Conservation (phyloP, 2,329 filamentous ascomycete species). For the Stylonectria norvegica region DNA sequence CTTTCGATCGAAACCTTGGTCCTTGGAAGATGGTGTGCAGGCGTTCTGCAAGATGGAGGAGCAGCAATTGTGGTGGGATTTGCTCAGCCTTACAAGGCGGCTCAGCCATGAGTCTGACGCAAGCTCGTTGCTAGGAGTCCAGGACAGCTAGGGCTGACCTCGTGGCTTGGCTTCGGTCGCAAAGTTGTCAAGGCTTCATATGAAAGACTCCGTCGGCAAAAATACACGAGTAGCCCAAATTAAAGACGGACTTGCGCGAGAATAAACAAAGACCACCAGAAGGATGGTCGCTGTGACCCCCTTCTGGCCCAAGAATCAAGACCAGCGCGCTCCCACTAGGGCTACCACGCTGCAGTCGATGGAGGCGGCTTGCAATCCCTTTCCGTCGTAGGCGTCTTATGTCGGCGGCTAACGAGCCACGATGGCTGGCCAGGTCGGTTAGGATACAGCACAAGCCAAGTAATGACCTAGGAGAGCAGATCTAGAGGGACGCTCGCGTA, state of each 20-base stretch:
- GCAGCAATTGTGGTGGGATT: not conserved
- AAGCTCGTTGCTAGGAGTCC: no score
- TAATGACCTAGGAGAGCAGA: constrained; percentile 5
- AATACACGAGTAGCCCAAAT: no score
- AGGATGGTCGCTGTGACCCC: no score
- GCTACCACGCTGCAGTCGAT: constrained; percentile 10
- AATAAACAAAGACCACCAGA: no score
- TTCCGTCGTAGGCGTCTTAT: constrained; percentile 7
- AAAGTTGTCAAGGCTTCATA: no score
- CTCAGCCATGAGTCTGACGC: not conserved
- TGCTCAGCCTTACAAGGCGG: not conserved
- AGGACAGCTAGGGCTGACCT: no score
- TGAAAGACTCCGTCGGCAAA: no score
- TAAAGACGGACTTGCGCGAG: no score
- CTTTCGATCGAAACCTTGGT: no score
- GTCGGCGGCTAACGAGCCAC: constrained; percentile 23
- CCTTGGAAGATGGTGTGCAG: not conserved
- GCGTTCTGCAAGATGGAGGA: not conserved
- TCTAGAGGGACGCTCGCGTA: constrained; percentile 2
- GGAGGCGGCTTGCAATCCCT: constrained; percentile 7
- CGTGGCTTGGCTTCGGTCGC: no score
- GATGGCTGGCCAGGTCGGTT: constrained; percentile 18
- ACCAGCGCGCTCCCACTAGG: constrained; percentile 8
- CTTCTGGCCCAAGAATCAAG: constrained; percentile 5
- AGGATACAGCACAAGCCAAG: constrained; percentile 4